Conservation (phyloP, 805 yeast species). For the Blastobotrys attinorum region DNA sequence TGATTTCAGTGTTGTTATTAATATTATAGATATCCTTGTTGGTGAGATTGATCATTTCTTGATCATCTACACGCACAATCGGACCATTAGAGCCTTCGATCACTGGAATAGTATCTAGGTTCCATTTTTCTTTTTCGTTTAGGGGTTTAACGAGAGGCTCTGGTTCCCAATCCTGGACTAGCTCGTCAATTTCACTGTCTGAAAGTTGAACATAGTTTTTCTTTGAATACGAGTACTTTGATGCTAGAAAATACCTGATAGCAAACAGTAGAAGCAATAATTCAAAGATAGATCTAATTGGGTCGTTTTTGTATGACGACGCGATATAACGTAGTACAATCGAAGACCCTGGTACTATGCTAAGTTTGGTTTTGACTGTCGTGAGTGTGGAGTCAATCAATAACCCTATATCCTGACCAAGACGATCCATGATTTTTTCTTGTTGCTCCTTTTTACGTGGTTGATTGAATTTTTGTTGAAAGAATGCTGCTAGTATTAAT, state of each 20-base stretch:
- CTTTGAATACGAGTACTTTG: conserved; percentile 68
- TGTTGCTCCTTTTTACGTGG: not conserved
- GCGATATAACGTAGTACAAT: conserved; percentile 53
- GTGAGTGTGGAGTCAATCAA: conserved; percentile 11
- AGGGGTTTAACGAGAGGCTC: conserved; percentile 65
- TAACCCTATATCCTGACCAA: conserved; percentile 16
- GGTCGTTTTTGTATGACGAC: conserved; percentile 89
- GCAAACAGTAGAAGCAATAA: conserved; percentile 71
- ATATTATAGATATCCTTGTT: conserved; percentile 66
- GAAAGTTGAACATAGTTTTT: conserved; percentile 50
- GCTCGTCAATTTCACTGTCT: conserved; percentile 62
- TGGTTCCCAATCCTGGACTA: conserved; percentile 89
- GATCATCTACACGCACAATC: conserved; percentile 23
- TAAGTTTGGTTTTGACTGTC: conserved; percentile 1
- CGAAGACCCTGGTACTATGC: conserved; percentile 33
- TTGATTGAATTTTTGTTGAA: too few relatives aligned
- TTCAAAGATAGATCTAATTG: conserved; percentile 81
- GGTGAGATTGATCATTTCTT: conserved; percentile 54
- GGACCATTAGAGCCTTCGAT: conserved; percentile 47
- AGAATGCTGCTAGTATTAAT: too few relatives aligned
- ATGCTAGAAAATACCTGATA: conserved; percentile 69
- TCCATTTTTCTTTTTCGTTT: conserved; percentile 49
- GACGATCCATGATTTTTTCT: conserved; percentile 14
- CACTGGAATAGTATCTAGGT: conserved; percentile 54
- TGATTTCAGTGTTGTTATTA: conserved; percentile 40